These are phyloP conservation scores for Ramularia endophylla DNA, from an alignment of 2,329 filamentous ascomycete genomes.

Conservation along the genomic window DNA sequence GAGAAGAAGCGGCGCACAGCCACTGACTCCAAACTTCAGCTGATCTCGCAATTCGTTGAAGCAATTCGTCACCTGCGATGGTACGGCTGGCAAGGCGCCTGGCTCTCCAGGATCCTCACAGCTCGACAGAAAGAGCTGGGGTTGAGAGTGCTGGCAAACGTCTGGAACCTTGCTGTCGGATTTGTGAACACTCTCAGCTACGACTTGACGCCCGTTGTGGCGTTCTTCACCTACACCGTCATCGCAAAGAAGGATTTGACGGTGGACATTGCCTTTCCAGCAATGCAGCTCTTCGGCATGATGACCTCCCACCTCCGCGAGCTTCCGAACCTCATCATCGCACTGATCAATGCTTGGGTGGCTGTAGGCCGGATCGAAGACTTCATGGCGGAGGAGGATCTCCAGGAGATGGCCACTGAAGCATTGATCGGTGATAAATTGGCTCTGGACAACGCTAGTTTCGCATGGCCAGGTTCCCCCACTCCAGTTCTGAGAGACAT, in stretches of 20 bases:
- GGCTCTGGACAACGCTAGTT: conserved; percentile 59
- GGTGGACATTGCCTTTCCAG: conserved; percentile 81
- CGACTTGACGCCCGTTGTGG: conserved; percentile 70
- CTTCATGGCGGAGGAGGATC: conserved; percentile 83
- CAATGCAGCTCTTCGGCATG: conserved; percentile 72
- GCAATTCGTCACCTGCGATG: conserved; percentile 73
- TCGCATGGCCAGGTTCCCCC: conserved; percentile 69
- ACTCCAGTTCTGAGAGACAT: conserved; percentile 51
- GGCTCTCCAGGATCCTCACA: conserved; percentile 64
- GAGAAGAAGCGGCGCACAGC: conserved; percentile 66
- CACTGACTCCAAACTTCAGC: conserved; percentile 72
- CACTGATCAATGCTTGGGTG: conserved; percentile 74
- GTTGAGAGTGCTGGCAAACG: conserved; percentile 56
- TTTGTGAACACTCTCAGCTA: conserved; percentile 67
- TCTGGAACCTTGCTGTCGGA: conserved; percentile 58
- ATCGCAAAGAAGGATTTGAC: conserved; percentile 61
- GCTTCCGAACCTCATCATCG: conserved; percentile 67
- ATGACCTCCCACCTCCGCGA: conserved; percentile 68
- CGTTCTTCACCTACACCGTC: conserved; percentile 75
- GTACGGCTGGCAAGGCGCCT: conserved; percentile 76
- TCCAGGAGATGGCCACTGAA: conserved; percentile 38
- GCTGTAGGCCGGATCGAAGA: conserved; percentile 74
- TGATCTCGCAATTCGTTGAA: conserved; percentile 80
- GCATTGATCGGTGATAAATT: conserved; percentile 32
- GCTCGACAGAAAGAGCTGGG: conserved; percentile 63